Conservation (phyloP, 257 asterid species). For the Fraxinus cuspidata region DNA sequence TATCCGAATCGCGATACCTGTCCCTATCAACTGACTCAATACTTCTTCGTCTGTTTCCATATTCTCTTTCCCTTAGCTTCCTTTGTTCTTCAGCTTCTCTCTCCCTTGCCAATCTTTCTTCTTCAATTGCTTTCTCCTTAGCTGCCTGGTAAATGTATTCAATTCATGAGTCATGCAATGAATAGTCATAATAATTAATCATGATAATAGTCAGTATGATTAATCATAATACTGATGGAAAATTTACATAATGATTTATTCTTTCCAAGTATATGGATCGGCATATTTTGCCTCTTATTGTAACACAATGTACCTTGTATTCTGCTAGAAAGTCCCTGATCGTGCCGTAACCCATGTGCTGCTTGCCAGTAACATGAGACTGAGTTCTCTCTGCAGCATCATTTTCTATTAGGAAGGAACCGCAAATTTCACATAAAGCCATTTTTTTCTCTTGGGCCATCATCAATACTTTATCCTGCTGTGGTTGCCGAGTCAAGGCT, state of each 20-base stretch:
- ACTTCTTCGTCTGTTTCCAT: constrained; percentile 54
- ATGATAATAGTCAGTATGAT: constrained; percentile 3
- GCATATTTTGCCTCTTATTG: not conserved
- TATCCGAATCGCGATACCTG: constrained; percentile 59
- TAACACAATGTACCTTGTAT: constrained; percentile 42
- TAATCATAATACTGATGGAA: constrained; percentile 1
- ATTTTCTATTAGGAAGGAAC: constrained; percentile 94
- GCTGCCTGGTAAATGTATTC: constrained; percentile 55
- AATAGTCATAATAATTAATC: constrained; percentile 5
- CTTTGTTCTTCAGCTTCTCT: constrained; percentile 82
- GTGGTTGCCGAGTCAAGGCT: constrained; percentile 73
- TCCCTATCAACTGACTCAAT: constrained; percentile 80
- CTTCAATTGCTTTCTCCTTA: constrained; percentile 81
- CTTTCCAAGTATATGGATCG: constrained; percentile 7
- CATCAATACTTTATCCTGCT: constrained; percentile 70
- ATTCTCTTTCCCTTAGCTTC: constrained; percentile 78
- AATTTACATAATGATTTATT: not conserved
- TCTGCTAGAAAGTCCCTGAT: constrained; percentile 85
- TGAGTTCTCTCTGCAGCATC: constrained; percentile 99
- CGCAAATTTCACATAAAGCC: constrained; percentile 97
- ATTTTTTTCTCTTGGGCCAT: constrained; percentile 94
- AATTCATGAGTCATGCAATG: constrained; percentile 22
- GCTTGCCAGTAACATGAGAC: constrained; percentile 97
- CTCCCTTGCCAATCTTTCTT: constrained; percentile 80
- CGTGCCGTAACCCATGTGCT: constrained; percentile 92